Evolutionary conservation across 2,329 filamentous ascomycete genomes (phyloP), one percentile per base, ranked within the genome.

Genomic region (Claviceps cyperi): DNA sequence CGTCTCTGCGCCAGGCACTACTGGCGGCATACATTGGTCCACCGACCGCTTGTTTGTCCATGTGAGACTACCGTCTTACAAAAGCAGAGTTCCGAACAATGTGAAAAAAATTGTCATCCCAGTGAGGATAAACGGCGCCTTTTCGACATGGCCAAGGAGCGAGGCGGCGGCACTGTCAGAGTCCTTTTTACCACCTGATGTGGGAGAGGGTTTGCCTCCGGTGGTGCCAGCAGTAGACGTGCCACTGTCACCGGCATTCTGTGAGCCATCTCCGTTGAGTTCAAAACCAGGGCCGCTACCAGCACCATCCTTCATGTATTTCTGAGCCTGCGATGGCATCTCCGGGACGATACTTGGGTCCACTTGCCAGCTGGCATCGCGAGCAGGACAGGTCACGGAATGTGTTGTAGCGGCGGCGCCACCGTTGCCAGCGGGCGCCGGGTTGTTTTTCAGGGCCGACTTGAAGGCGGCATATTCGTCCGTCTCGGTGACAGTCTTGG

Each of bases 401-500:
- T 72, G 65, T 6, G 74, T 73, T 43, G 72, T 72, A 13, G 67
- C 66, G 24, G 69, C 63, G 56, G 70, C 71, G 51, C 75, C 76
- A 47, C 73, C 76, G 48, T 68, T 56, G 41, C 74, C 76, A 19
- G 68, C 70, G 15, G 77, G 77, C 5, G 69, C 65, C 24, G 76
- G 67, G 63, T 76, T 71, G 14, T 21, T 40, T 48, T 69, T 66
- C 48, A 80, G 63, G 47, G 75, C 74, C 11, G 60, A 63, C 58
- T 72, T 68, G 59, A 77, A 73, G 54, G 67, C 67, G 45, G 68
- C 64, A 67, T 83, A 94, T 61, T 91, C 86, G 40, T 66, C 54
- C 19, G 43, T 68, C 55, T 83, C 76, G 35, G 69, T 70, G 52
- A 85, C 75, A 4, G 65, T 69, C 63, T 66, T 60, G 56, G 74